These are phyloP conservation scores for Aureobasidium sp. DNA, from an alignment of 2,329 filamentous ascomycete genomes.

Conservation along the genomic window DNA sequence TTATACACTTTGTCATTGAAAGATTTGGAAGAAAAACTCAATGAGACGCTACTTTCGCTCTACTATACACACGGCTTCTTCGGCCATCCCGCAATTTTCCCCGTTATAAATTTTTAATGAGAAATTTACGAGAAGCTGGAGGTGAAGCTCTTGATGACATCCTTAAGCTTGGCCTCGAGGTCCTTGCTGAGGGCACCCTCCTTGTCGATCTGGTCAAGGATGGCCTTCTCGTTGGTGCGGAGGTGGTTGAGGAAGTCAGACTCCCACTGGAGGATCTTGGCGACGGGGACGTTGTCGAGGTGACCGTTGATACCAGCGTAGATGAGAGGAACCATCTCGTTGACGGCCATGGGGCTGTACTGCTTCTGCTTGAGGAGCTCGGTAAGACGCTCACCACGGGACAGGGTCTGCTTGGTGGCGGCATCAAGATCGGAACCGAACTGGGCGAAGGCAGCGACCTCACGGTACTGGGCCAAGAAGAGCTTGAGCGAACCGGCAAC, in stretches of 20 bases:
- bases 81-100: conserved; percentile 15
- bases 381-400: conserved; percentile 96
- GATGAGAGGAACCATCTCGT: conserved; percentile 99
- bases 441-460: conserved; percentile 98
- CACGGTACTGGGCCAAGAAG: conserved; percentile 99
- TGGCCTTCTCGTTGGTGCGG: conserved; percentile 78
- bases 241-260: conserved; percentile 87
- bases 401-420: conserved; percentile 96
- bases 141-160: conserved; percentile 73
- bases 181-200: conserved; percentile 96
- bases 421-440: conserved; percentile 99
- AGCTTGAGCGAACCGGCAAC: conserved; percentile 99
- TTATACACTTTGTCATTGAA: conserved; percentile 16
- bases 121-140: conserved; percentile 68
- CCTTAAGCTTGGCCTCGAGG: conserved; percentile 73
- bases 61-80: conserved; percentile 28
- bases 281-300: conserved; percentile 81
- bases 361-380: conserved; percentile 99
- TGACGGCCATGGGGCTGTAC: conserved; percentile 96
- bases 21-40: conserved; percentile 15
- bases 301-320: conserved; percentile 98
- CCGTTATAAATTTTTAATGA: conserved; percentile 16
- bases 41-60: conserved; percentile 21
- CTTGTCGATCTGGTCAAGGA: conserved; percentile 84
- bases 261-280: conserved; percentile 92